phyloP scores from a whole-genome alignment of 2,329 filamentous ascomycete genomes.

The Alternaria longipes region DNA sequence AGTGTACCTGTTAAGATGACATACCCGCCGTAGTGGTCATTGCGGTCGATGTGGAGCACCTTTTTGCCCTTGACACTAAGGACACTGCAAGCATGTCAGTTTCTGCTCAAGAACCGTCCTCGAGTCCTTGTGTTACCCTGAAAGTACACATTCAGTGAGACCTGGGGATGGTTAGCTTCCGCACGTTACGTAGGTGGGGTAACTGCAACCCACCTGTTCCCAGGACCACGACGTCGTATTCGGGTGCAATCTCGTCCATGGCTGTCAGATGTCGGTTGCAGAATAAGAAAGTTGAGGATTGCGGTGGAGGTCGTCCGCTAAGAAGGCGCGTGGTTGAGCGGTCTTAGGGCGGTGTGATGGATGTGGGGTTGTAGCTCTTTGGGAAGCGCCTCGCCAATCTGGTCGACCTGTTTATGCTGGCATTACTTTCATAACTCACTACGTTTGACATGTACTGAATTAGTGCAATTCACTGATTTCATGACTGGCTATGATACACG shows the following conservation, averaged over 20 bases:
- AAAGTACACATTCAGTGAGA: slow-evolving; percentile 98
- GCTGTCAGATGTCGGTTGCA: slow-evolving; percentile 42
- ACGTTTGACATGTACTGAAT: slow-evolving; percentile 13
- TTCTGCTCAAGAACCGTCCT: not conserved
- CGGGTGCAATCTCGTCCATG: slow-evolving; percentile 98
- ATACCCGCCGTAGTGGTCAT: slow-evolving; percentile 97
- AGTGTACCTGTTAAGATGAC: slow-evolving; percentile 49
- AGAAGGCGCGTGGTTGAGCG: slow-evolving; percentile 28
- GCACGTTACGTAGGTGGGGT: slow-evolving; percentile 49
- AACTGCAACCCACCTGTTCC: slow-evolving; percentile 79
- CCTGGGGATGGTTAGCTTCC: slow-evolving; percentile 63
- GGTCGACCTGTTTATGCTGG: slow-evolving; percentile 18
- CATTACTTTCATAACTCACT: slow-evolving; percentile 22
- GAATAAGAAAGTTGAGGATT: slow-evolving; percentile 27
- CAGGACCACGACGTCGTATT: slow-evolving; percentile 98
- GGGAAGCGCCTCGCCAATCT: slow-evolving; percentile 35
- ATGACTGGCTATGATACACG: slow-evolving; percentile 12
- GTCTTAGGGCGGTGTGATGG: slow-evolving; percentile 37
- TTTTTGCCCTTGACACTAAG: slow-evolving; percentile 99
- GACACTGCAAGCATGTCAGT: slow-evolving; percentile 66
- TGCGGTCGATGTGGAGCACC: slow-evolving; percentile 98
- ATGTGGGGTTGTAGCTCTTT: slow-evolving; percentile 42
- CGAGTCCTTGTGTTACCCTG: slow-evolving; percentile 70
- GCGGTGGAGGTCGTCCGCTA: slow-evolving; percentile 35
- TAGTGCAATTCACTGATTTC: slow-evolving; percentile 19